These are phyloP conservation scores for Theileria orientalis DNA, from an alignment of 169 alveolate genomes.

Conservation along the genomic window DNA sequence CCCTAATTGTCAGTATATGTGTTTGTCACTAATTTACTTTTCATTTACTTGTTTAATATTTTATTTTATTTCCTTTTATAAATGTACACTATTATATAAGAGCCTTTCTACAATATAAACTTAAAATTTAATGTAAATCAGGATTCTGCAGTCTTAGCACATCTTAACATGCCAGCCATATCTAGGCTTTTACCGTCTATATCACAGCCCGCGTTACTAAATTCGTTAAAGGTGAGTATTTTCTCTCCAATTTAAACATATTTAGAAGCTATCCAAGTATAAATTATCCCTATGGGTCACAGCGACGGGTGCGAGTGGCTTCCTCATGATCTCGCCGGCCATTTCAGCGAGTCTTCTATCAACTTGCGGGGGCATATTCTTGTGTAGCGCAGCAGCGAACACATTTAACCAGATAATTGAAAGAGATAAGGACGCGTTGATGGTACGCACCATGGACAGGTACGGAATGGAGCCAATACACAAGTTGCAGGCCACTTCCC, in stretches of 20 bases:
- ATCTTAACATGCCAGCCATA: slow-evolving; percentile 6
- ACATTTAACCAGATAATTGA: slow-evolving; percentile 75
- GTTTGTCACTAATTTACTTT: background rate
- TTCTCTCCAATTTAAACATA: background rate
- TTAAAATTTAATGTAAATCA: background rate
- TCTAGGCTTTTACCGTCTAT: slow-evolving; percentile 1
- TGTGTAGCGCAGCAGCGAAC: slow-evolving; percentile 76
- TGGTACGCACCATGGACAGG: slow-evolving; percentile 75
- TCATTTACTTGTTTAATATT: no score
- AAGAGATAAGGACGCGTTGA: slow-evolving; percentile 65
- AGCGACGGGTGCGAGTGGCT: slow-evolving; percentile 76
- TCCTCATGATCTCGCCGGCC: slow-evolving; percentile 61
- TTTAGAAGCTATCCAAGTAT: slow-evolving; percentile 44
- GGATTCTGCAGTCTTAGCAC: background rate
- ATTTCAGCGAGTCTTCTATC: slow-evolving; percentile 31
- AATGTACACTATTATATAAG: background rate
- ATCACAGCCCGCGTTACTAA: background rate
- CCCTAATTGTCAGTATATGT: background rate
- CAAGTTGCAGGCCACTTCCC: slow-evolving; percentile 40
- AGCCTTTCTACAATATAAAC: background rate
- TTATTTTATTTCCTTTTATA: no score
- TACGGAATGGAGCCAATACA: background rate
- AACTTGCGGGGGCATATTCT: slow-evolving; percentile 68
- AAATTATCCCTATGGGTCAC: slow-evolving; percentile 79
- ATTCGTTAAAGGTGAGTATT: slow-evolving; percentile 5